These are phyloP conservation scores for Senecio squalidus DNA, from an alignment of 140 eudicot genomes.

Conservation along the genomic window DNA sequence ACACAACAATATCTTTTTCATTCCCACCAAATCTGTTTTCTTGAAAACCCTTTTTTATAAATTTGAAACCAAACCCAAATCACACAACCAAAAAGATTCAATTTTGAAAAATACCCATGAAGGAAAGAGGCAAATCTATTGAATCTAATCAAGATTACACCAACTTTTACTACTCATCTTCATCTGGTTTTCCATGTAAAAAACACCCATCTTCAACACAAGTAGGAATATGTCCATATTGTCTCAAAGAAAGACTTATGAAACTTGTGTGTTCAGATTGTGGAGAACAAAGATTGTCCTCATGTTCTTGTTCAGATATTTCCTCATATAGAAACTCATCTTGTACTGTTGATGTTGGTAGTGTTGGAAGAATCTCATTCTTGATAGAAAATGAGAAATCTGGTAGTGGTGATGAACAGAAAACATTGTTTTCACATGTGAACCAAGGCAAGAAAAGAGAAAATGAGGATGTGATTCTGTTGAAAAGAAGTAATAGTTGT, in stretches of 20 bases:
- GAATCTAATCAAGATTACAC: conserved; percentile 32
- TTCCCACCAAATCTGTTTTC: conserved; percentile 18
- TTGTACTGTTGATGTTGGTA: conserved; percentile 55
- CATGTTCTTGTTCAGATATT: conserved; percentile 77
- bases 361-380: conserved; percentile 75
- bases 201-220: conserved; percentile 74
- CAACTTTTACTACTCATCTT: conserved; percentile 25
- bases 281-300: conserved; percentile 79
- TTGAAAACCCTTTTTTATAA: conserved; percentile 12
- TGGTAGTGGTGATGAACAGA: conserved; percentile 24
- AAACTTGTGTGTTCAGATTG: conserved; percentile 77
- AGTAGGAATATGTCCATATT: conserved; percentile 74
- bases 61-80: neutral
- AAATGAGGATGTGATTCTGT: conserved; percentile 36
- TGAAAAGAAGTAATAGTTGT: conserved; percentile 41
- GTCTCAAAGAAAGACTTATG: conserved; percentile 63
- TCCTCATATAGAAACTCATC: conserved; percentile 70
- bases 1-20: conserved; percentile 28
- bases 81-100: neutral
- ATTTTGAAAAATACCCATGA: conserved; percentile 34
- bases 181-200: conserved; percentile 60
- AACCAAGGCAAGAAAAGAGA: conserved; percentile 28
- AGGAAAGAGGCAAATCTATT: conserved; percentile 62
- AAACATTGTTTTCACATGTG: conserved; percentile 22
- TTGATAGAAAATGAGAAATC: conserved; percentile 68